Conservation (phyloP, 306 rosid species). For the Dryas octopetala region DNA sequence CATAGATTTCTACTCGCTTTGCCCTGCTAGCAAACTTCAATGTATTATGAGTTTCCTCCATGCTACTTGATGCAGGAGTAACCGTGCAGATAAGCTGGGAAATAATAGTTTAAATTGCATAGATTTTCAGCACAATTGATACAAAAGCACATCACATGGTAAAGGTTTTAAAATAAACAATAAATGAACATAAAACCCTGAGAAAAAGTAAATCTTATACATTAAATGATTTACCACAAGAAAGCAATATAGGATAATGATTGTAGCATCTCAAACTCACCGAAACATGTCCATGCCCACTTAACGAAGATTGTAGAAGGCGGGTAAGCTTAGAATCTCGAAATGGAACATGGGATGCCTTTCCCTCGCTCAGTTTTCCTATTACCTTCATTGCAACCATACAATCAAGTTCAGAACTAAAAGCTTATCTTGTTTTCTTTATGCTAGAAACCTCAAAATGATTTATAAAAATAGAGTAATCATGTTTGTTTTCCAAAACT, state of each 20-base stretch:
- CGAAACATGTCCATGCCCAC: conserved; percentile 97
- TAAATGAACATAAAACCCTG: neutral
- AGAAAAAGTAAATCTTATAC: neutral
- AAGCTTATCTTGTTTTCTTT: neutral
- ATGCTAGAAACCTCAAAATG: neutral
- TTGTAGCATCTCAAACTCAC: conserved; percentile 55
- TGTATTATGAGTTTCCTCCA: conserved; percentile 99
- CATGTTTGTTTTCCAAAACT: neutral
- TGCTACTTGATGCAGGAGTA: conserved; percentile 97
- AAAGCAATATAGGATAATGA: conserved; percentile 1
- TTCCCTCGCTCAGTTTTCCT: conserved; percentile 96
- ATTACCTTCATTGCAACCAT: conserved; percentile 79
- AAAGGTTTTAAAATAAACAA: neutral
- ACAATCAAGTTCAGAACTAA: conserved; percentile 25
- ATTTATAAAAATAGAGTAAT: neutral
- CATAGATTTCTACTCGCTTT: conserved; percentile 93
- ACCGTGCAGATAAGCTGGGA: conserved; percentile 97
- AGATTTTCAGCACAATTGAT: conserved; percentile 5
- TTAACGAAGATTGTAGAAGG: conserved; percentile 87
- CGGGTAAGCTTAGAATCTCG: conserved; percentile 99
- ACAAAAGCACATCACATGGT: neutral
- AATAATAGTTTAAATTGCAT: conserved; percentile 14
- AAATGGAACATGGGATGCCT: conserved; percentile 97
- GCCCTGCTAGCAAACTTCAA: conserved; percentile 99
- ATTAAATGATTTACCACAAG: neutral